Evolutionary conservation across 2,329 filamentous ascomycete species (phyloP), one percentile per base, ranked within the genome.

Genomic region (Coleophoma crateriformis): DNA sequence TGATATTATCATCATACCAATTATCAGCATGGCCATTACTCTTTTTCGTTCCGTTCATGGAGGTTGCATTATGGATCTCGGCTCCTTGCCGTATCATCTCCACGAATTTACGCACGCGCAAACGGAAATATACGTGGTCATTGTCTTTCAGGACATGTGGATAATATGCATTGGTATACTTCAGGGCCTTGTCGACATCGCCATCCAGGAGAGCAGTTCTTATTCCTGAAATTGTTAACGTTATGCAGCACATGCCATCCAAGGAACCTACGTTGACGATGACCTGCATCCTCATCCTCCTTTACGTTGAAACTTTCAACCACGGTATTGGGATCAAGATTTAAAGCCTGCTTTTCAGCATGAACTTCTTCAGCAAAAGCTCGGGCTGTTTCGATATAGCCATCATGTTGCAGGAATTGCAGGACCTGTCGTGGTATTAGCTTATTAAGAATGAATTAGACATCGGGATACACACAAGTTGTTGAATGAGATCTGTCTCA

Each of bases 341-440:
- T 79, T 49, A 96, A 70, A 8, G 87, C 83, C 60, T 79, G 73
- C 59, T 87, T 85, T 65, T 96, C 88, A 14, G 78, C 72, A 48
- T 81, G 78, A 22, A 95, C 82, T 62, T 97, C 92, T 58, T 86
- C 78, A 3, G 88, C 84, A 73, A 99, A 97, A 0, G 89, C 90
- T 55, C 85, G 82, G 8, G 91, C 91, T 0, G 92, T 96, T 58
- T 96, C 92, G 7, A 96, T 86, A 58, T 96, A 97, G 51, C 94
- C 94, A 61, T 97, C 94, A 59, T 97, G 92, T 35, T 91, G 88
- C 13, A 99, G 73, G 58, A 95, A 97, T 68, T 96, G 91, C 37
- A 90, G 77, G 15, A 84, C 78, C 72, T 77, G 48, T 33, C 22
- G n/a, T 52, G 34, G 19, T 27, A 20, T 13, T 20, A 37, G 12